Base-by-base conservation (phyloP, 2,329 filamentous ascomycete species). In the Penicillium sp. region DNA sequence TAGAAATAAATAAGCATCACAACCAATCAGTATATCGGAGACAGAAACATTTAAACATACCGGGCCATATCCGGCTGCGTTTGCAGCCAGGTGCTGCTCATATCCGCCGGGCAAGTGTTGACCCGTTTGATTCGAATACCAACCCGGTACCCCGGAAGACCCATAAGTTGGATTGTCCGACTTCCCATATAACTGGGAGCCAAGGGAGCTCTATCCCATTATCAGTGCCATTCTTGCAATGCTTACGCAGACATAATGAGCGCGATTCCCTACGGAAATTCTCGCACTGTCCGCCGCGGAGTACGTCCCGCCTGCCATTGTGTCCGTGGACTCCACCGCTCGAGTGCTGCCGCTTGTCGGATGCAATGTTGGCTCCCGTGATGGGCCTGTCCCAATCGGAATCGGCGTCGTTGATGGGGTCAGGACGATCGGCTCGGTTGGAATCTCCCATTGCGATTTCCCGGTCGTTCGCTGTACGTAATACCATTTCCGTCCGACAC, bases 381-480 rank as follows among this genome's bases (percentile, higher is more conserved):
- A 66, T 34, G 64, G 67, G 5, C 68, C 69, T 34, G 63, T 55
- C 38, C 68, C 69, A 52, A 65, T 68, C 5, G 68, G 68, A 2
- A 54, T 67, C 27, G 69, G 69, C 16, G 69, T 70, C 10, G 68
- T 70, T 19, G 69, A 71, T 7, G 74, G 73, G 2, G 72, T 74
- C 21, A 75, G 65, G 39, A 73, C 65, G 39, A 72, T 70, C 27
- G 72, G 73, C 57, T 76, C 71, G 19, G 73, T 75, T 8, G 74
- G 74, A n/a, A 76, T 64, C 8, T 75, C 72, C 74, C 74, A 76
- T 64, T 74, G 72, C 8, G 72, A 72, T 48, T 70, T 70, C 34
- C 72, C 74, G 11, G 73, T 76, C 41, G 72, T 70, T 48, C 72
- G 66, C 52, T 76, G 72, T 38, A 76, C 74, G 51, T 70, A 76